Evolutionary conservation across 768 basidiomycete species (phyloP).

Genomic region (Suillus spraguei): DNA sequence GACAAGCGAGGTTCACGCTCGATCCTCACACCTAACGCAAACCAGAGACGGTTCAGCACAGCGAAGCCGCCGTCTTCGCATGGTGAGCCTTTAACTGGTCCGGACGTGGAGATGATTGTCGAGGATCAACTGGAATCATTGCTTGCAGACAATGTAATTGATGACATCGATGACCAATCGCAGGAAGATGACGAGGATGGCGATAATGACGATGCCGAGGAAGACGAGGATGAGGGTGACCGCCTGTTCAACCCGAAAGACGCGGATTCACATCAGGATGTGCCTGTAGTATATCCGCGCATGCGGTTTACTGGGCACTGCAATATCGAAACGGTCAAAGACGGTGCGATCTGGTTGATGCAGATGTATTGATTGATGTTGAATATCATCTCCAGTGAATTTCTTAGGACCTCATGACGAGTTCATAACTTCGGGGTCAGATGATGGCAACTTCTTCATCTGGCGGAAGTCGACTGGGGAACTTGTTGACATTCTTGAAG

Average conservation of each 20-base stretch:
- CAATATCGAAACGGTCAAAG: conserved; percentile 85
- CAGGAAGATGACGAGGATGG: conserved; percentile 30
- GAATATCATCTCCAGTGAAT: conserved; percentile 57
- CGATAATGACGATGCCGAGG: conserved; percentile 32
- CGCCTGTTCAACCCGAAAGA: conserved; percentile 28
- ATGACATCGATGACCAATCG: conserved; percentile 30
- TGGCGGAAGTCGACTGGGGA: conserved; percentile 73
- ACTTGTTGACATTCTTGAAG: conserved; percentile 80
- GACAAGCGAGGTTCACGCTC: conserved; percentile 21
- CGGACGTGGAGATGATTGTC: neutral
- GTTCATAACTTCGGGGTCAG: conserved; percentile 80
- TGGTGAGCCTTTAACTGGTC: neutral
- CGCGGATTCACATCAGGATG: conserved; percentile 31
- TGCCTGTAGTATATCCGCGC: conserved; percentile 65
- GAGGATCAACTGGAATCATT: conserved; percentile 11
- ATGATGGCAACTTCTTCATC: conserved; percentile 86
- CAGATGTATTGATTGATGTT: conserved; percentile 1
- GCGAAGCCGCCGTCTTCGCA: conserved; percentile 12
- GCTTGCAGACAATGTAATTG: conserved; percentile 21
- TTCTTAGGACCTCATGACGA: conserved; percentile 81
- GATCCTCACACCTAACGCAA: conserved; percentile 35
- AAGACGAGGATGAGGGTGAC: conserved; percentile 36
- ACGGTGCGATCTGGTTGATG: conserved; percentile 52
- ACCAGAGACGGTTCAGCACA: conserved; percentile 25
- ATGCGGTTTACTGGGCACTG: conserved; percentile 66